Evolutionary conservation across 805 yeast species (phyloP), one percentile per base, ranked within the genome.

Genomic region (Soucietia sequanensis): DNA sequence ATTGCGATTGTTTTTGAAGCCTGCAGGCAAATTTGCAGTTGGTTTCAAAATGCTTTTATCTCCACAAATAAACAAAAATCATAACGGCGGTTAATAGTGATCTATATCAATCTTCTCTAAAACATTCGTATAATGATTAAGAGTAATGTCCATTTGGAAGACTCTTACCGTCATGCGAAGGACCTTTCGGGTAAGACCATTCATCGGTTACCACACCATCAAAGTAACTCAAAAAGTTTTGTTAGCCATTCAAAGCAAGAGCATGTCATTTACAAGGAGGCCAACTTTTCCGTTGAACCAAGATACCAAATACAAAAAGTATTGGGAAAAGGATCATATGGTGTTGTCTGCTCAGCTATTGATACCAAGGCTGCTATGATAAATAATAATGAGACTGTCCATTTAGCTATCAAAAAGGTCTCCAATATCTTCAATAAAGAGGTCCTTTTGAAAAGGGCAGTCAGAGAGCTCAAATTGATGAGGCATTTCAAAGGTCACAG

Each of bases 271-370:
- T 21, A 29, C 17, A 19, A 76, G 23, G 66, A 73, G 34, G 75
- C 76, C 3, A 72, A 79, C 35, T 85, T 87, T 55, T 76, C 76
- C 29, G 64, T 84, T 33, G 81, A 83, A 41, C 56, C 70, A 2
- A 62, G 85, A 24, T 87, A 85, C 56, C 65, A 72, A 34, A 65
- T 85, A 11, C 58, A 70, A 17, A 66, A 69, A 24, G 65, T 81
- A 2, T 65, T 88, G 34, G 96, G 96, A 0, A 81, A 81, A 51
- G 96, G 96, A 0, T 81, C 95, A 0, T 88, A 88, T 54, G 96
- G 96, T 1, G 76, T 81, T 0, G 96, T 88, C 4, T 85, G 93
- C 44, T 78, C 86, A 3, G 95, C 91, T 0, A 42, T 72, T 6
- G 87, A 81, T 49, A 46, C 62, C n/a, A 57, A 62, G 25, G 46